These are phyloP conservation scores for Rhodamnia argentea DNA, from an alignment of 345 rosid species.

Conservation along the genomic window DNA sequence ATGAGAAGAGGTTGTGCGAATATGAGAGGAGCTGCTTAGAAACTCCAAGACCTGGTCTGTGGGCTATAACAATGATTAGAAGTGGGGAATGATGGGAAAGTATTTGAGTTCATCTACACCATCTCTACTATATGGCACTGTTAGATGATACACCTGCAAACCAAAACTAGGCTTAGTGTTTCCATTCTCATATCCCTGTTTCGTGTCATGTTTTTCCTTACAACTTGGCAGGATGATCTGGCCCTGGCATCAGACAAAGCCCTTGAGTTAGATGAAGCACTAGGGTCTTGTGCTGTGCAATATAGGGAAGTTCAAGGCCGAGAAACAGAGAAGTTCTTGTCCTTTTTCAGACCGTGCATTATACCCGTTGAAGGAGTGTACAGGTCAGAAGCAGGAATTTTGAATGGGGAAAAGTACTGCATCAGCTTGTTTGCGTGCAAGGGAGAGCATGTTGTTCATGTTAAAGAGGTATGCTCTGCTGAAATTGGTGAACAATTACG, in stretches of 20 bases:
- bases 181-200: not conserved
- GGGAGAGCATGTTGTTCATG: conserved; percentile 75
- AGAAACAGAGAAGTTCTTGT: conserved; percentile 70
- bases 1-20: not conserved
- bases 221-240: conserved; percentile 48
- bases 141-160: not conserved
- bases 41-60: not conserved
- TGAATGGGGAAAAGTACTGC: conserved; percentile 27
- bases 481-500: not conserved
- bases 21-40: not conserved
- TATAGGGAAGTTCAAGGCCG: conserved; percentile 84
- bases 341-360: conserved; percentile 81
- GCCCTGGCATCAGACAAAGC: conserved; percentile 63
- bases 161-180: not conserved
- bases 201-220: conserved; percentile 1
- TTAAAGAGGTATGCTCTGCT: conserved; percentile 56
- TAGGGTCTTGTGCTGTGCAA: conserved; percentile 77
- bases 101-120: not conserved
- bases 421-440: conserved; percentile 53
- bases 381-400: conserved; percentile 21
- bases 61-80: not conserved
- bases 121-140: not conserved
- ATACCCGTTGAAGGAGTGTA: conserved; percentile 66
- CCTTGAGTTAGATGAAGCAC: conserved; percentile 63
- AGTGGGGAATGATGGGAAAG: not conserved